A percentile compares a stretch with the other conserved stretches of the same genome.
phyloP scores from a whole-genome alignment of 2,329 filamentous ascomycete genomes.

The Alternaria viburni region DNA sequence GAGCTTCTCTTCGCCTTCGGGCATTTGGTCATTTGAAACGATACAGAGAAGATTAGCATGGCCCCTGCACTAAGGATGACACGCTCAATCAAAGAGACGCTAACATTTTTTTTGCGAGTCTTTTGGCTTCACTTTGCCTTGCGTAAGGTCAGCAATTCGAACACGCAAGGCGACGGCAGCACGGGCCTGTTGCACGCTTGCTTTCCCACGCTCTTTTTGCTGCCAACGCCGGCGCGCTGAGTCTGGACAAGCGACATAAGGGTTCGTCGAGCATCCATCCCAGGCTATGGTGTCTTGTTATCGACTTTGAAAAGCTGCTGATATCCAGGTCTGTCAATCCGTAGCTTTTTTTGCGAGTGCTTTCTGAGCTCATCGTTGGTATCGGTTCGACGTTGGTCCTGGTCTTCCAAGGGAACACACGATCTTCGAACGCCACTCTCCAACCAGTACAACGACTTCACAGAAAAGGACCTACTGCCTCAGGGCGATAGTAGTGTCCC shows the following conservation, averaged over 20 bases:
- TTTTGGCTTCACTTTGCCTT: background rate
- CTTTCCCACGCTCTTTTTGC: background rate
- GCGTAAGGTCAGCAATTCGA: background rate
- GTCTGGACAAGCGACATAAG: background rate
- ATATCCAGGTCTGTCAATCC: background rate
- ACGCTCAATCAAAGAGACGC: slow-evolving; percentile 51
- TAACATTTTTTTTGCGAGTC: slow-evolving; percentile 35
- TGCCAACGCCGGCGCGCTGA: background rate
- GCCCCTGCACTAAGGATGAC: slow-evolving; percentile 89
- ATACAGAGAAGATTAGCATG: slow-evolving; percentile 54
- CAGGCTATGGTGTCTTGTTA: background rate
- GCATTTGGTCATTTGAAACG: slow-evolving; percentile 35
- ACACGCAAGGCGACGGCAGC: background rate
- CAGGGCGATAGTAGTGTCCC: background rate
- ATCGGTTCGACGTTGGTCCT: background rate
- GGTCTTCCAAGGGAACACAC: background rate
- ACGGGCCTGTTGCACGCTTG: background rate
- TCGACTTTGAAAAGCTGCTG: background rate
- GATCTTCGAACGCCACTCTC: background rate
- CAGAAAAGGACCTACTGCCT: background rate
- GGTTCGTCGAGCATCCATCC: background rate
- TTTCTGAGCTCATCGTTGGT: background rate
- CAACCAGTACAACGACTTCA: background rate
- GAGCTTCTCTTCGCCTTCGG: slow-evolving; percentile 11
- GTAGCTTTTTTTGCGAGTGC: background rate